Evolutionary conservation across 257 asterid genomes (phyloP).

Genomic region (Fraxinus americana): DNA sequence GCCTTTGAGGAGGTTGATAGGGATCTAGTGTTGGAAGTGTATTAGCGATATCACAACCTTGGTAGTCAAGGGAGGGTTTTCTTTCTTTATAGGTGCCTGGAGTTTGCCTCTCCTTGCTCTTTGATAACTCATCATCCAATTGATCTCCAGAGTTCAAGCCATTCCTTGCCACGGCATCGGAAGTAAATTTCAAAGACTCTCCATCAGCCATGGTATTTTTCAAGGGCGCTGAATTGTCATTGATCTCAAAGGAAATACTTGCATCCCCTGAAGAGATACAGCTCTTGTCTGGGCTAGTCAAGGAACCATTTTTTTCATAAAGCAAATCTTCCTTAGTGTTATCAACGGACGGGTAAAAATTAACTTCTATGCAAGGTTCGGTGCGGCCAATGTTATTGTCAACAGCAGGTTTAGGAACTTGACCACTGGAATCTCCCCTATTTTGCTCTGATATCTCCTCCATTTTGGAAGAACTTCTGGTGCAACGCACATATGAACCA

Average conservation of each 20-base stretch:
- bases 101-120: slow-evolving; percentile 35
- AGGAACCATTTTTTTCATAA: slow-evolving; percentile 31
- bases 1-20: slow-evolving; percentile 64
- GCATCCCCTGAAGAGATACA: slow-evolving; percentile 26
- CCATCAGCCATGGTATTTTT: slow-evolving; percentile 33
- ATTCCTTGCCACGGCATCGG: slow-evolving; percentile 25
- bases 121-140: slow-evolving; percentile 33
- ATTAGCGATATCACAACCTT: slow-evolving; percentile 34
- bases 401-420: slow-evolving; percentile 31
- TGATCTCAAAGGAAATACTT: slow-evolving; percentile 27
- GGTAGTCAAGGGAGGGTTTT: slow-evolving; percentile 33
- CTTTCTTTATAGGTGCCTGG: slow-evolving; percentile 31
- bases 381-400: slow-evolving; percentile 18
- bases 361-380: slow-evolving; percentile 34
- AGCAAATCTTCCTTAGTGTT: slow-evolving; percentile 30
- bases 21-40: slow-evolving; percentile 35
- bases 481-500: slow-evolving; percentile 31
- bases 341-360: slow-evolving; percentile 22
- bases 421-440: slow-evolving; percentile 30
- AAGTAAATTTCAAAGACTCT: slow-evolving; percentile 31
- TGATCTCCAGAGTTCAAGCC: slow-evolving; percentile 31
- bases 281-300: slow-evolving; percentile 29
- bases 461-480: slow-evolving; percentile 28
- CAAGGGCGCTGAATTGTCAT: slow-evolving; percentile 27
- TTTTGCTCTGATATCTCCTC: slow-evolving; percentile 35